Evolutionary conservation across 2,329 filamentous ascomycete genomes (phyloP).

Genomic region (Beauveria medogensis): DNA sequence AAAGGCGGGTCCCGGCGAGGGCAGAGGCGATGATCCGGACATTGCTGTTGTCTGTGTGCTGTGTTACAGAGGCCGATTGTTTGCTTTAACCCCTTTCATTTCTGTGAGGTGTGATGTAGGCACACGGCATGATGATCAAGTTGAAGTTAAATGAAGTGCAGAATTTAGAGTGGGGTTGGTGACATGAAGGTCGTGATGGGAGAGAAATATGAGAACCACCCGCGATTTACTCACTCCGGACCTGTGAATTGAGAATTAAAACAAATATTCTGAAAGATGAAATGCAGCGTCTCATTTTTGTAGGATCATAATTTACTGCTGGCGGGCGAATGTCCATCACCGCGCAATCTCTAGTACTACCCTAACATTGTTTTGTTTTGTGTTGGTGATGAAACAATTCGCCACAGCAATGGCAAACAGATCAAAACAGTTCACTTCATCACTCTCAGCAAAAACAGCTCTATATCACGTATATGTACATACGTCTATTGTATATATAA

Average conservation of each 20-base stretch:
- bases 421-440: not conserved
- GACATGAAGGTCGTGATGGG: no score
- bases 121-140: not conserved
- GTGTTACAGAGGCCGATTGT: not conserved
- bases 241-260: no score
- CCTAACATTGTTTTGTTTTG: not conserved
- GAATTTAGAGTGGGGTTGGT: slow-evolving; percentile 1
- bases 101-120: not conserved
- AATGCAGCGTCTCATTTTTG: not conserved
- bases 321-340: no score
- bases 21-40: slow-evolving; percentile 15
- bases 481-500: not conserved
- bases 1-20: slow-evolving; percentile 36
- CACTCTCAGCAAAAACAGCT: not conserved
- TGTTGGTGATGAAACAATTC: not conserved
- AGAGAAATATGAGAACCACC: no score
- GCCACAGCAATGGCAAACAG: not conserved
- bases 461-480: not conserved
- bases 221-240: no score
- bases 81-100: not conserved
- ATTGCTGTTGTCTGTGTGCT: not conserved
- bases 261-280: no score
- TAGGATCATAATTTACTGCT: not conserved
- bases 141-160: not conserved
- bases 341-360: not conserved